Conservation (phyloP, 2,329 filamentous ascomycete species). For the Cyclaneusma minus region DNA sequence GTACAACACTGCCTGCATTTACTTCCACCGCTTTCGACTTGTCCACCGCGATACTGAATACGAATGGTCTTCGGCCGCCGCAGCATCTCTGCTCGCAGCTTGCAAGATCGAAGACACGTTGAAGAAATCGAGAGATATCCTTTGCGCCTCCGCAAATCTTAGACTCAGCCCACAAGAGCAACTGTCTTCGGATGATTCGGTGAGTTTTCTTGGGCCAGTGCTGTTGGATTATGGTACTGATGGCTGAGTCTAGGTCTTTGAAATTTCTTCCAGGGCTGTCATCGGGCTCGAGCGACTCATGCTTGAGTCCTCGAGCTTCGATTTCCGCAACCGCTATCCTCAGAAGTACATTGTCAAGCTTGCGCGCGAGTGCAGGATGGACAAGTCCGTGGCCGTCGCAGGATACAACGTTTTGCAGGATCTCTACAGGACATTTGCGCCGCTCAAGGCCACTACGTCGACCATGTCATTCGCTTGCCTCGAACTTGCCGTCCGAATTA, state of each 20-base stretch:
- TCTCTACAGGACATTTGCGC: conserved; percentile 83
- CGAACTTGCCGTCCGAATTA: conserved; percentile 62
- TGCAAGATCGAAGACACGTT: conserved; percentile 97
- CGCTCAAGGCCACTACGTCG: conserved; percentile 77
- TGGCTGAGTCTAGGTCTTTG: conserved; percentile 47
- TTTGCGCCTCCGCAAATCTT: conserved; percentile 80
- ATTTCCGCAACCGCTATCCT: conserved; percentile 80
- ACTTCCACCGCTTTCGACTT: conserved; percentile 88
- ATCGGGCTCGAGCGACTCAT: conserved; percentile 86
- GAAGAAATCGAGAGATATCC: conserved; percentile 88
- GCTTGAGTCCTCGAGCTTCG: conserved; percentile 83
- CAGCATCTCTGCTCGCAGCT: conserved; percentile 77
- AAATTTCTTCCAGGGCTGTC: conserved; percentile 61
- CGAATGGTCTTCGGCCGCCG: conserved; percentile 71
- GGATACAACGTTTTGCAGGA: conserved; percentile 79
- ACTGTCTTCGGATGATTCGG: conserved; percentile 67
- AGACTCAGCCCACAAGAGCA: conserved; percentile 47
- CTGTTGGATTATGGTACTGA: neutral
- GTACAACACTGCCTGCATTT: conserved; percentile 79
- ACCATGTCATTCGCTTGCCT: conserved; percentile 71
- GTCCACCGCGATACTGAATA: conserved; percentile 77
- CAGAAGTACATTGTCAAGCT: conserved; percentile 77
- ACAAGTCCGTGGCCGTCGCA: conserved; percentile 42
- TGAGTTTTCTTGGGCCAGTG: conserved; percentile 23
- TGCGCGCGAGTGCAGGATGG: conserved; percentile 27